These are phyloP conservation scores for Tolypocladium sp. DNA, from an alignment of 2,329 filamentous ascomycete species.

Conservation along the genomic window DNA sequence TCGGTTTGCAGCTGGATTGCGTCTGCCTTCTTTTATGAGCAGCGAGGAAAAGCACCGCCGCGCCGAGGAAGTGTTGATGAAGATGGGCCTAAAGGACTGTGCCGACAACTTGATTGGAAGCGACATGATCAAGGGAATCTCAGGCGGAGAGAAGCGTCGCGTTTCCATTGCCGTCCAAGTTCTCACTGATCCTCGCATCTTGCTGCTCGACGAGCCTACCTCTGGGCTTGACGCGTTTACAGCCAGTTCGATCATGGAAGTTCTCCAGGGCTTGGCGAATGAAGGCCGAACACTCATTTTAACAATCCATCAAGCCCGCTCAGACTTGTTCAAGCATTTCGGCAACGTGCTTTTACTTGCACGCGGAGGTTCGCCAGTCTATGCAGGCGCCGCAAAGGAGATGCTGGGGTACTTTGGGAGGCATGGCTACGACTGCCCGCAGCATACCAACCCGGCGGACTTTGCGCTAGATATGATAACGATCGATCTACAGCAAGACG, in stretches of 20 bases:
- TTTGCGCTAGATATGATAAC: slow-evolving; percentile 72
- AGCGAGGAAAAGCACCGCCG: slow-evolving; percentile 56
- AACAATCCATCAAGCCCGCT: slow-evolving; percentile 72
- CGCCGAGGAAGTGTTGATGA: slow-evolving; percentile 63
- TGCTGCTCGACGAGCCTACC: slow-evolving; percentile 69
- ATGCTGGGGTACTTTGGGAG: slow-evolving; percentile 58
- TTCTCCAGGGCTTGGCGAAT: slow-evolving; percentile 58
- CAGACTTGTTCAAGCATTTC: slow-evolving; percentile 62
- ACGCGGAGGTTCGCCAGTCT: slow-evolving; percentile 58
- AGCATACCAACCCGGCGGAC: slow-evolving; percentile 67
- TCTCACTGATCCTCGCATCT: slow-evolving; percentile 62
- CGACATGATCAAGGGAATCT: slow-evolving; percentile 67
- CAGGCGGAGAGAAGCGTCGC: slow-evolving; percentile 68
- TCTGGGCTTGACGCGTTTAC: slow-evolving; percentile 72
- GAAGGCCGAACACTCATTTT: slow-evolving; percentile 67
- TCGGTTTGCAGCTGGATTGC: slow-evolving; percentile 59
- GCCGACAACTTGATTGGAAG: slow-evolving; percentile 66
- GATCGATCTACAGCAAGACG: slow-evolving; percentile 59
- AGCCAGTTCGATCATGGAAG: slow-evolving; percentile 66
- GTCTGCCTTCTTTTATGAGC: slow-evolving; percentile 62
- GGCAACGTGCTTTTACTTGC: slow-evolving; percentile 64
- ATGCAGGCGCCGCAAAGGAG: slow-evolving; percentile 50
- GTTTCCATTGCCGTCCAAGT: slow-evolving; percentile 73
- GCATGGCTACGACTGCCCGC: slow-evolving; percentile 55
- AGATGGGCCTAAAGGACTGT: slow-evolving; percentile 71